phyloP scores from a whole-genome alignment of 2,329 filamentous ascomycete species.

The Tolypocladium amazonense region DNA sequence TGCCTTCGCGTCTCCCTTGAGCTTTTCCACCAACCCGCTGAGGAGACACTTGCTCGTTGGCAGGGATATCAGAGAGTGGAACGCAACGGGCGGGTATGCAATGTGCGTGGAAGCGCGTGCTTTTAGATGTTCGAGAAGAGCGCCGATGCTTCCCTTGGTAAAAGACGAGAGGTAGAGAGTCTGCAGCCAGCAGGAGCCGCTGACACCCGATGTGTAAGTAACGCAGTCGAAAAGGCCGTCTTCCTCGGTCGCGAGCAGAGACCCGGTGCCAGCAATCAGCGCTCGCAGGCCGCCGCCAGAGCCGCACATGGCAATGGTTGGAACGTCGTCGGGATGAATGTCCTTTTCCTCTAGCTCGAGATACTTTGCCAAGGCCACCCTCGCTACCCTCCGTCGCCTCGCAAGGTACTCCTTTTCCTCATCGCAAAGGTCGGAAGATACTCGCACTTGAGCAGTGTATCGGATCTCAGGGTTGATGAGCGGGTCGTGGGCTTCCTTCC shows the following conservation, averaged over 20 bases:
- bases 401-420: slow-evolving; percentile 70
- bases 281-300: slow-evolving; percentile 87
- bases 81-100: slow-evolving; percentile 77
- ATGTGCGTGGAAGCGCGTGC: slow-evolving; percentile 78
- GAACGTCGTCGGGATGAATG: slow-evolving; percentile 87
- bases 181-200: slow-evolving; percentile 93
- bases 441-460: slow-evolving; percentile 69
- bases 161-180: slow-evolving; percentile 70
- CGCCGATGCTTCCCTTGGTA: slow-evolving; percentile 53
- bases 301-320: slow-evolving; percentile 85
- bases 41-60: slow-evolving; percentile 91
- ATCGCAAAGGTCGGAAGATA: slow-evolving; percentile 69
- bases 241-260: slow-evolving; percentile 72
- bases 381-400: slow-evolving; percentile 58
- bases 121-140: slow-evolving; percentile 77
- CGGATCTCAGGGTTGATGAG: slow-evolving; percentile 77
- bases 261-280: slow-evolving; percentile 82
- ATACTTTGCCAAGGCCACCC: slow-evolving; percentile 69
- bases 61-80: slow-evolving; percentile 71
- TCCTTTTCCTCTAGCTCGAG: slow-evolving; percentile 67
- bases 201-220: slow-evolving; percentile 92
- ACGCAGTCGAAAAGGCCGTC: slow-evolving; percentile 87
- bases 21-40: slow-evolving; percentile 80
- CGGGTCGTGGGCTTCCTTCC: slow-evolving; percentile 81
- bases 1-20: slow-evolving; percentile 60